phyloP scores from a whole-genome alignment of 768 basidiomycete genomes.

The Porphyrellus cyaneotinctus region DNA sequence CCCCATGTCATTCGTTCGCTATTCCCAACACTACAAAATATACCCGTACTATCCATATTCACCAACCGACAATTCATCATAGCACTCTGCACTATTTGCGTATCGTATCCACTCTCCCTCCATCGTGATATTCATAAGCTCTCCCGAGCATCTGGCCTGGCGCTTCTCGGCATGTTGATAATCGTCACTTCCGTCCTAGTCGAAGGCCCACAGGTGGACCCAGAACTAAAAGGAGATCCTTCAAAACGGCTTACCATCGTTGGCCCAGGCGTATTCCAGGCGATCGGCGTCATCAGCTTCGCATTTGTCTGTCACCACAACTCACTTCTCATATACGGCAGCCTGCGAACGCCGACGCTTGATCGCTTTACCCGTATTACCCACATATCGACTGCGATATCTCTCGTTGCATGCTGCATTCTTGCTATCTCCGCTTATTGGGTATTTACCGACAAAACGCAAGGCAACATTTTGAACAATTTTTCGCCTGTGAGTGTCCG shows the following conservation, averaged over 20 bases:
- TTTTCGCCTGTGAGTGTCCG: constrained; percentile 60
- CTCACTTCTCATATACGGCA: constrained; percentile 93
- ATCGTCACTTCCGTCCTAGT: constrained; percentile 85
- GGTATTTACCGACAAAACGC: constrained; percentile 86
- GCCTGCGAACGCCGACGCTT: constrained; percentile 86
- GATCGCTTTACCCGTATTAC: constrained; percentile 92
- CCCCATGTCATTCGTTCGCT: constrained; percentile 88
- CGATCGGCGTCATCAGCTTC: constrained; percentile 96
- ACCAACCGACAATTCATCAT: constrained; percentile 89
- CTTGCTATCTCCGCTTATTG: constrained; percentile 84
- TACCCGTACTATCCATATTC: constrained; percentile 73
- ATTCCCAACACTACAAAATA: constrained; percentile 64
- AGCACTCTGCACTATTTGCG: constrained; percentile 74
- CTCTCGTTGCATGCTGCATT: constrained; percentile 77
- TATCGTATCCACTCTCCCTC: constrained; percentile 92
- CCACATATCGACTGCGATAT: constrained; percentile 83
- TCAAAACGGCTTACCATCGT: constrained; percentile 71
- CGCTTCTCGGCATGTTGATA: constrained; percentile 88
- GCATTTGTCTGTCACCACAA: constrained; percentile 99
- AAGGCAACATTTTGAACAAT: constrained; percentile 97
- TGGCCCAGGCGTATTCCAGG: constrained; percentile 81
- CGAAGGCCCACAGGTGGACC: constrained; percentile 71
- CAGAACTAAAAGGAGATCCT: constrained; percentile 74
- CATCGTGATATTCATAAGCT: constrained; percentile 98
- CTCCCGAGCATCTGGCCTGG: constrained; percentile 86